Conservation (phyloP, 2,329 filamentous ascomycete genomes). For the Parastagonospora avenae region DNA sequence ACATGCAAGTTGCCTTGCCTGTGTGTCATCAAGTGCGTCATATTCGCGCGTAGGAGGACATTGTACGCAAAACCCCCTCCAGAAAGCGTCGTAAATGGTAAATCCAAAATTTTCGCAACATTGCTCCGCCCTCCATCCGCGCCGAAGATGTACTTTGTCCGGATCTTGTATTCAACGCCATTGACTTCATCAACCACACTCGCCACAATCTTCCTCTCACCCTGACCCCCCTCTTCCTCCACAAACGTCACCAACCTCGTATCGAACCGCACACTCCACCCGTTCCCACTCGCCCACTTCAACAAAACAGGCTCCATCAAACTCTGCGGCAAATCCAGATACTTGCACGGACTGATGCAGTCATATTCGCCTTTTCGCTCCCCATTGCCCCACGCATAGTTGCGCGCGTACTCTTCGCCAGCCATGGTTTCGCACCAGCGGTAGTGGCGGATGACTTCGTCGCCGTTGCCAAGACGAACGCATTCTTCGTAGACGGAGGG, state of each 20-base stretch:
- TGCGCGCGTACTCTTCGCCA: conserved; percentile 52
- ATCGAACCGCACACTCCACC: conserved; percentile 50
- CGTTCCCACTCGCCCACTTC: conserved; percentile 42
- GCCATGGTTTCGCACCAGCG: conserved; percentile 53
- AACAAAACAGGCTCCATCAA: conserved; percentile 51
- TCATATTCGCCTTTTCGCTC: conserved; percentile 48
- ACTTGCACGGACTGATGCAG: conserved; percentile 48
- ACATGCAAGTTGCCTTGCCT: conserved; percentile 66
- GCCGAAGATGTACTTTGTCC: conserved; percentile 63
- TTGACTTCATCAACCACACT: conserved; percentile 47
- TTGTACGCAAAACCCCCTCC: conserved; percentile 58
- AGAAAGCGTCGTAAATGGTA: conserved; percentile 54
- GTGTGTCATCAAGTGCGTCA: conserved; percentile 55
- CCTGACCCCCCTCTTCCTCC: conserved; percentile 16
- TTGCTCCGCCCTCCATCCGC: conserved; percentile 60
- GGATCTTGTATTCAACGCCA: conserved; percentile 50
- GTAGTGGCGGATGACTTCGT: conserved; percentile 48
- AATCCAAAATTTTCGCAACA: conserved; percentile 53
- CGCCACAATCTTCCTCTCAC: conserved; percentile 36
- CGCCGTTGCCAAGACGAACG: conserved; percentile 36
- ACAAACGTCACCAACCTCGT: conserved; percentile 41
- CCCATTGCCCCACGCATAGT: conserved; percentile 52
- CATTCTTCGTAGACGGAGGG: conserved; percentile 44
- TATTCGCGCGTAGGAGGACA: conserved; percentile 56
- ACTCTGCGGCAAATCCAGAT: conserved; percentile 53